phyloP scores from a whole-genome alignment of 352 stramenopile genomes.

The Pythium oligandrum region DNA sequence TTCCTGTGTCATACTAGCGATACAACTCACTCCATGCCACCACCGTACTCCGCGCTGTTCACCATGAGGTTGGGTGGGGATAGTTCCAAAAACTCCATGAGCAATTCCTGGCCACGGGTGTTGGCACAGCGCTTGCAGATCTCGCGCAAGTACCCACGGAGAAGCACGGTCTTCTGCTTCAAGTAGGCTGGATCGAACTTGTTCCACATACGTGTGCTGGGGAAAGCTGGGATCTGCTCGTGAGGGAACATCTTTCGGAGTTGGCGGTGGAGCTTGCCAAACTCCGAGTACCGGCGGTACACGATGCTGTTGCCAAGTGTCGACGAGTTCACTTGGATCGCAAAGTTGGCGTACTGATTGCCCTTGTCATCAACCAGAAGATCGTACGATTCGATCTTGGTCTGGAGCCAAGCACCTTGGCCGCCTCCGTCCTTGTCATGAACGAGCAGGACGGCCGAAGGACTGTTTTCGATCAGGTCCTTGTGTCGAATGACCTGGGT shows the following conservation, averaged over 20 bases:
- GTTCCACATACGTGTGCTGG: conserved; percentile 75
- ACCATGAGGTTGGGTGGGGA: conserved; percentile 10
- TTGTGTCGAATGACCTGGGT: conserved; percentile 63
- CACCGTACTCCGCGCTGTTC: conserved; percentile 12
- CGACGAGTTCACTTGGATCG: conserved; percentile 76
- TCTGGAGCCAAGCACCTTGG: conserved; percentile 62
- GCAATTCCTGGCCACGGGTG: conserved; percentile 49
- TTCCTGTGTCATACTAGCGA: no score
- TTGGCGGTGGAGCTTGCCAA: conserved; percentile 67
- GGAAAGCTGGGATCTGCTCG: conserved; percentile 68
- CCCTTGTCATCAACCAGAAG: conserved; percentile 68
- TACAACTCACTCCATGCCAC: neutral
- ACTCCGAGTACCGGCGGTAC: conserved; percentile 79
- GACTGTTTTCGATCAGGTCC: conserved; percentile 78
- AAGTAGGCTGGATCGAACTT: conserved; percentile 81
- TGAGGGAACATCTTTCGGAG: conserved; percentile 74
- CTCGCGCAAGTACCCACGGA: conserved; percentile 70
- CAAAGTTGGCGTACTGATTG: conserved; percentile 67
- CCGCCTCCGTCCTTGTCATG: conserved; percentile 25
- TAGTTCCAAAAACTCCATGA: conserved; percentile 68
- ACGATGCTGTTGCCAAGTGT: conserved; percentile 56
- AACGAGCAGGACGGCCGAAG: conserved; percentile 71
- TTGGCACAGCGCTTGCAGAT: conserved; percentile 73
- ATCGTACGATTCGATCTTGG: conserved; percentile 75
- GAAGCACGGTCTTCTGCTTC: conserved; percentile 67